These are phyloP conservation scores for Penicillium oxalicum DNA, from an alignment of 2,329 filamentous ascomycete species.

Conservation along the genomic window DNA sequence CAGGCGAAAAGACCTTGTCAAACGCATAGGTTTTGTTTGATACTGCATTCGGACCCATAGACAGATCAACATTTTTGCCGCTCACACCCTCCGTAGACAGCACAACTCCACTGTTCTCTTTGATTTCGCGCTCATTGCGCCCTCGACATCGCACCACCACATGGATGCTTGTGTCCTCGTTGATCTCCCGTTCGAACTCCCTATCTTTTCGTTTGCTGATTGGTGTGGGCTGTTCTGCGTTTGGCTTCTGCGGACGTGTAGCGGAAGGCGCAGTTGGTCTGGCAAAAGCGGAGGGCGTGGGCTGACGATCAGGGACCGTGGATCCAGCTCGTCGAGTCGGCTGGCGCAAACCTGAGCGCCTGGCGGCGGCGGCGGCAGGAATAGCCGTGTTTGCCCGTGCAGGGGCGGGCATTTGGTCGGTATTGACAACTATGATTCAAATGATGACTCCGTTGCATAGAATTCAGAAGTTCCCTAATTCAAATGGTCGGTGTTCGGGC, in stretches of 20 bases:
- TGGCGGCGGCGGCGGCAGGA: conserved; percentile 42
- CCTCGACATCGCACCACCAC: conserved; percentile 93
- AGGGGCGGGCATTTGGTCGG: conserved; percentile 48
- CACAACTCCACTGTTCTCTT: conserved; percentile 91
- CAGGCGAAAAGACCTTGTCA: conserved; percentile 93
- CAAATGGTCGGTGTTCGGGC: conserved; percentile 2
- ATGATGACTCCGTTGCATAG: background rate
- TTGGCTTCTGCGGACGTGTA: conserved; percentile 39
- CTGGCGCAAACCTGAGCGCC: conserved; percentile 48
- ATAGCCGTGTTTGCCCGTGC: conserved; percentile 45
- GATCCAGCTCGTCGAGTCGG: conserved; percentile 50
- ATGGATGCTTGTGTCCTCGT: conserved; percentile 91
- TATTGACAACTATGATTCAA: background rate
- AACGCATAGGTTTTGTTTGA: conserved; percentile 97
- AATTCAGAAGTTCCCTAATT: too few species aligned
- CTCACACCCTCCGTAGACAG: conserved; percentile 82
- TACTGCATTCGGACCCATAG: conserved; percentile 85
- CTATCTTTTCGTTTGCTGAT: conserved; percentile 79
- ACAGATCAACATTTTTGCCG: conserved; percentile 75
- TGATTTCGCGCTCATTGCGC: conserved; percentile 83
- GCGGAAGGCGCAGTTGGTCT: conserved; percentile 47
- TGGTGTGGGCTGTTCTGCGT: conserved; percentile 44
- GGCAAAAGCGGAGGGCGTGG: conserved; percentile 67
- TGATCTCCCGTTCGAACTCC: conserved; percentile 65
- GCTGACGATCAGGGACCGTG: conserved; percentile 48